Base-by-base conservation (phyloP, 2,329 filamentous ascomycete genomes). In the Pseudogymnoascus sp. region DNA sequence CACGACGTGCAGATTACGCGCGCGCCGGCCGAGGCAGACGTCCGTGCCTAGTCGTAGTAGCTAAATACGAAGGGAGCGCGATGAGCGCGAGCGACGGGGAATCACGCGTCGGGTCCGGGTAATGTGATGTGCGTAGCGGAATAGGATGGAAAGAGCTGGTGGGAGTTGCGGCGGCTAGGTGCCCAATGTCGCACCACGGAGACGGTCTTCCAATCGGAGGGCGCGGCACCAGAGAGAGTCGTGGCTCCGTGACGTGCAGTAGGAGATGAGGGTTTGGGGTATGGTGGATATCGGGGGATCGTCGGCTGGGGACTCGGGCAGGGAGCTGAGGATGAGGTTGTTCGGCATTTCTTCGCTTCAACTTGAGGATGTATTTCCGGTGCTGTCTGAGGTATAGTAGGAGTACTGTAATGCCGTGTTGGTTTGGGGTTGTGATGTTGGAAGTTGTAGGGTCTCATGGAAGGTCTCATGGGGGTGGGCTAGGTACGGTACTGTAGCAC, bases 171-270 rank as follows among this genome's bases (percentile, higher is more conserved):
- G 47, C 25, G 28, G 28, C 47, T 54, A 28, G 47, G 47, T 54
- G 47, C 47, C 47, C 47, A 54, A 54, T 32, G 47, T 54, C 28
- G 47, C 47, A 54, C 47, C 47, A 54, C 8, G 47, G 28, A 18
- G 28, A 9, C 47, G 47, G 28, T 54, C 47, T 54, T n/a, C 47
- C 47, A 54, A 54, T 54, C 47, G 47, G 47, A 54, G 16, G n/a
- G 47, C 28, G n/a, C 47, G 47, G 47, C 47, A 32, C n/a, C 47
- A 54, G 25, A 54, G 16, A 22, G 47, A 25, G 28, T 54, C 4
- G 47, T 18, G 25, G n/a, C 2, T 18, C 5, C 8, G 47, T 54
- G 47, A 32, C 47, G 43, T 32, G 43, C 43, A 54, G 25, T 18
- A 32, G 9, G 25, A 32, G 18, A 25, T 18, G 28, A 54, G 47